These are phyloP conservation scores for Beta macrorhiza DNA, from an alignment of 179 eudicot species.

Conservation along the genomic window DNA sequence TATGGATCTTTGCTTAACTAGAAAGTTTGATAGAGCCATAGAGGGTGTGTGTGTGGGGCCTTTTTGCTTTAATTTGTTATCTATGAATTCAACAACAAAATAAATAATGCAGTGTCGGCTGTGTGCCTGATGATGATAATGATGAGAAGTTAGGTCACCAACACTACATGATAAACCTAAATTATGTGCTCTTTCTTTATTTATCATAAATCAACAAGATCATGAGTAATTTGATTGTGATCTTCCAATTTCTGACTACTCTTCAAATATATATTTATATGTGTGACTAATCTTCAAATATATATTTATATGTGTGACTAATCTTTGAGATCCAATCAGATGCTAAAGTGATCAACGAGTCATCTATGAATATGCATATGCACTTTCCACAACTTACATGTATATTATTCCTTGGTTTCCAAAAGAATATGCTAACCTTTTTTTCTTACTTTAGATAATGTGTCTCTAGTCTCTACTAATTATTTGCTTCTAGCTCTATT, in stretches of 20 bases:
- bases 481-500: slow-evolving; percentile 10
- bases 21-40: slow-evolving; percentile 35
- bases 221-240: slow-evolving; percentile 20
- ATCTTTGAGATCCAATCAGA: background rate
- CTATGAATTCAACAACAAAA: slow-evolving; percentile 24
- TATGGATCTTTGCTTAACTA: slow-evolving; percentile 52
- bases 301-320: slow-evolving; percentile 11
- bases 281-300: slow-evolving; percentile 11
- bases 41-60: slow-evolving; percentile 19
- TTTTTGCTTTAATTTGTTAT: slow-evolving; percentile 13
- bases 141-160: slow-evolving; percentile 41
- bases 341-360: slow-evolving; percentile 20
- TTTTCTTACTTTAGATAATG: background rate
- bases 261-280: background rate
- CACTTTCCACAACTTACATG: slow-evolving; percentile 20
- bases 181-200: slow-evolving; percentile 17
- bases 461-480: background rate
- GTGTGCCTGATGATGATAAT: slow-evolving; percentile 20
- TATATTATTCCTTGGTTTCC: background rate
- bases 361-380: slow-evolving; percentile 17
- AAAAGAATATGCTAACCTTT: slow-evolving; percentile 18
- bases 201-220: slow-evolving; percentile 19
- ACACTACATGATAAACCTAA: slow-evolving; percentile 30
- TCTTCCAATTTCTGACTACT: slow-evolving; percentile 2
- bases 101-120: slow-evolving; percentile 47